These are phyloP conservation scores for Vitis hybrid DNA, from an alignment of 177 flowering plant species.

Conservation along the genomic window DNA sequence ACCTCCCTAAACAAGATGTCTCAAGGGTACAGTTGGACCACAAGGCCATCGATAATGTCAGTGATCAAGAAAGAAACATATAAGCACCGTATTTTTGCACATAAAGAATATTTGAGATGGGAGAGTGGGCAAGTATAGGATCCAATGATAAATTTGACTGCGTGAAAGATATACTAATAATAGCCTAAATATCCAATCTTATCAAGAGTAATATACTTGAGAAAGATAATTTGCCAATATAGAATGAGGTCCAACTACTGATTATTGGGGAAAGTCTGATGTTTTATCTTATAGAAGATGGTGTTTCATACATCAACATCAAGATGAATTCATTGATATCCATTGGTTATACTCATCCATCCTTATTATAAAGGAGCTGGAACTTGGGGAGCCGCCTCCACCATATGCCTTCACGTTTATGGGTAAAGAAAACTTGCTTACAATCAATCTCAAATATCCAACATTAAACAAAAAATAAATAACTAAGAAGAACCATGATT, in stretches of 20 bases:
- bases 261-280: not conserved
- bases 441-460: too few relatives aligned
- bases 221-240: not conserved
- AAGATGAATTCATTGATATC: slow-evolving; percentile 37
- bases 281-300: not conserved
- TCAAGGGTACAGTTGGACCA: too few relatives aligned
- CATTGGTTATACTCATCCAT: slow-evolving; percentile 92
- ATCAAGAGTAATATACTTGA: not conserved
- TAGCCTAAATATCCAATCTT: not conserved
- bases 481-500: too few relatives aligned
- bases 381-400: slow-evolving; percentile 72
- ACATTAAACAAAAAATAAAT: too few relatives aligned
- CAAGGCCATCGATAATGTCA: too few relatives aligned
- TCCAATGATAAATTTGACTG: too few relatives aligned
- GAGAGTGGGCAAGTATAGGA: too few relatives aligned
- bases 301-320: slow-evolving; percentile 19
- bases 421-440: slow-evolving; percentile 7
- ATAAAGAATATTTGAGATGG: too few relatives aligned
- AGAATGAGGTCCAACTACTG: not conserved
- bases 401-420: slow-evolving; percentile 76
- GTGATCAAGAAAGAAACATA: too few relatives aligned
- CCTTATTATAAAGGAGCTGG: slow-evolving; percentile 85
- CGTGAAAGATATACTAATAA: not conserved
- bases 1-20: too few relatives aligned
- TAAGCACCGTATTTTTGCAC: too few relatives aligned